Evolutionary conservation across 495 filamentous ascomycete species (phyloP).

Genomic region (Penicillium malachiteum): DNA sequence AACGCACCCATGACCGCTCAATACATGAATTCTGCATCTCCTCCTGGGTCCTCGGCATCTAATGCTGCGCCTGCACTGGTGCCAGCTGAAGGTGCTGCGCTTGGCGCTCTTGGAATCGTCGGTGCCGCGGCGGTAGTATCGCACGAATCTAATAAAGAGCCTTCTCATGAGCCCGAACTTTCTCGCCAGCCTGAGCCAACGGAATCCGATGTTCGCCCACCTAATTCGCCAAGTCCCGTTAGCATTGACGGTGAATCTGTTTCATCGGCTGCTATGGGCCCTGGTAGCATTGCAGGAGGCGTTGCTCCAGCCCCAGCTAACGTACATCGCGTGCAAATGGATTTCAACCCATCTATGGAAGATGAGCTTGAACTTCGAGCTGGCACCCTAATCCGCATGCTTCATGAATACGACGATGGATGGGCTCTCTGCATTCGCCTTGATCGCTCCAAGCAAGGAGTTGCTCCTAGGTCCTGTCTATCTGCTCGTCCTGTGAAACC

Average conservation of each 20-base stretch:
- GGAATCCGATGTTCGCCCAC: slow-evolving; percentile 16
- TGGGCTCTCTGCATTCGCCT: slow-evolving; percentile 94
- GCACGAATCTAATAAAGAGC: slow-evolving; percentile 37
- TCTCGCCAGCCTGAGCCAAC: slow-evolving; percentile 21
- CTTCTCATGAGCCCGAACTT: not conserved
- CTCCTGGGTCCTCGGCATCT: slow-evolving; percentile 26
- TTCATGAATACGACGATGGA: slow-evolving; percentile 98
- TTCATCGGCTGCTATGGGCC: slow-evolving; percentile 35
- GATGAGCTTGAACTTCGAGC: slow-evolving; percentile 81
- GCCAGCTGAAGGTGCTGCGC: slow-evolving; percentile 43
- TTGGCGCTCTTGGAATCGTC: slow-evolving; percentile 24
- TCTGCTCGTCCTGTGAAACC: slow-evolving; percentile 92
- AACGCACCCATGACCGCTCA: slow-evolving; percentile 6
- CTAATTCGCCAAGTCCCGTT: slow-evolving; percentile 15
- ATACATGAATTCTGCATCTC: slow-evolving; percentile 22
- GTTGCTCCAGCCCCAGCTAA: slow-evolving; percentile 47
- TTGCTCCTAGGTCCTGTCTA: slow-evolving; percentile 88
- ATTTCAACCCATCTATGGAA: slow-evolving; percentile 89
- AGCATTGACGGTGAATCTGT: slow-evolving; percentile 31
- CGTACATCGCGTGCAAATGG: slow-evolving; percentile 90
- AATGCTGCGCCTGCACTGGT: slow-evolving; percentile 31
- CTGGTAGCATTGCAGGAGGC: slow-evolving; percentile 33
- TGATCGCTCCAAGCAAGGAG: slow-evolving; percentile 88
- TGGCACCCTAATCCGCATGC: slow-evolving; percentile 79
- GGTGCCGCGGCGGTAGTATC: slow-evolving; percentile 30